Evolutionary conservation across 106 monocot species (phyloP), one percentile per base, ranked within the genome.

Genomic region (Allium fistulosum): DNA sequence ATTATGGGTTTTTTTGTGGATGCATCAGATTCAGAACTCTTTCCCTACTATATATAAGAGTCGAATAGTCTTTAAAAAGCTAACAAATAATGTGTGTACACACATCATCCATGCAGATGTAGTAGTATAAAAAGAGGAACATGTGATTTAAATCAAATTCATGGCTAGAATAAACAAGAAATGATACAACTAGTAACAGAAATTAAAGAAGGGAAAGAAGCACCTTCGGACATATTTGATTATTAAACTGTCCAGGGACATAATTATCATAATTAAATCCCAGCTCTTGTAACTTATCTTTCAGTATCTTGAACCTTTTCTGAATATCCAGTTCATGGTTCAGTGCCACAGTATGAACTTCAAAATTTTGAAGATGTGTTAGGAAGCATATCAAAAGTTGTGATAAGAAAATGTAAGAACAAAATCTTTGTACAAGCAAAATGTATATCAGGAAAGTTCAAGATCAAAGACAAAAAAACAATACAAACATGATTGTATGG

Each of bases 141-240:
- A 53, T 17, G 4, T 15, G n/a, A 11, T 11, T 49, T 7, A 69
- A 53, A 45, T 7, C 22, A 26, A 64, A 27, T 66, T 15, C 9
- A 57, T 58, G 13, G 17, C 48, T 1, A 10, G 61, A 47, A 22
- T 22, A 22, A 22, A 22, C 22, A 46, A 12, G 8, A 11, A 45
- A 57, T 56, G 16, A 17, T 16, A 7, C 15, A 11, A 66, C n/a
- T 8, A 49, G 11, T 18, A 13, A 17, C 8, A 10, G 58, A 59
- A 59, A 59, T 17, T 15, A 59, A 17, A 2, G 58, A 13, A 59
- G 58, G 17, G 11, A 37, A 51, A 15, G 26, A 4, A 49, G 12
- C 57, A 91, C 91, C 87, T 80, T 74, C 50, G 91, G 91, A 69
- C 91, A 91, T 26, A 76, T 10, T 52, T 72, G 48, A 9, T 46